Evolutionary conservation across 2,329 filamentous ascomycete species (phyloP).

Genomic region (Paradendryphiella salina): DNA sequence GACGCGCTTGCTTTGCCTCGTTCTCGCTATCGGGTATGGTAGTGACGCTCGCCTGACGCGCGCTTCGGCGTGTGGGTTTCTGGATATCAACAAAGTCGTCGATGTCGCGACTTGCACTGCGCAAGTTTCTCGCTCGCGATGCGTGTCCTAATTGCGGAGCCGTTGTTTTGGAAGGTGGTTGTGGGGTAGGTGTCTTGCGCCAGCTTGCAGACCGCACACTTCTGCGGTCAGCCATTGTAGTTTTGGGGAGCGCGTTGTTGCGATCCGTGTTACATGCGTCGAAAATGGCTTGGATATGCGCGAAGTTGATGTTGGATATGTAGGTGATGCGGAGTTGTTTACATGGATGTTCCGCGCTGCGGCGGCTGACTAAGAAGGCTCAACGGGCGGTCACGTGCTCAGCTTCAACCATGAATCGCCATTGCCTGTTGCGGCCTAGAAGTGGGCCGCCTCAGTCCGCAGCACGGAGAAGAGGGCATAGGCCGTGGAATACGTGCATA

Average conservation of each 20-base stretch:
- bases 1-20: conserved; percentile 22
- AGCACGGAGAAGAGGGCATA: conserved; percentile 30
- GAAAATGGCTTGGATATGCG: not conserved
- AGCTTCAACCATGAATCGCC: not conserved
- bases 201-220: conserved; percentile 41
- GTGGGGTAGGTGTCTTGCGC: conserved; percentile 40
- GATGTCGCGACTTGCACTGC: conserved; percentile 49
- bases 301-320: conserved; percentile 2
- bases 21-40: conserved; percentile 31
- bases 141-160: conserved; percentile 27
- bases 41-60: conserved; percentile 36
- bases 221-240: conserved; percentile 41
- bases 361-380: conserved; percentile 7
- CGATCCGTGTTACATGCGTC: conserved; percentile 13
- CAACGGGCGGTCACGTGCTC: conserved; percentile 24
- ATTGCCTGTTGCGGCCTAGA: conserved; percentile 11
- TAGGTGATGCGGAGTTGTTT: conserved; percentile 9
- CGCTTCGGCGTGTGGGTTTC: conserved; percentile 30
- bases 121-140: conserved; percentile 37
- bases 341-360: conserved; percentile 7
- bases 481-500: conserved; percentile 16
- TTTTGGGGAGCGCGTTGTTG: conserved; percentile 1
- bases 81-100: conserved; percentile 23
- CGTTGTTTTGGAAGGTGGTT: conserved; percentile 27
- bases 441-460: conserved; percentile 1